Base-by-base conservation (phyloP, 768 basidiomycete species). In the Pleurotus eryngii region DNA sequence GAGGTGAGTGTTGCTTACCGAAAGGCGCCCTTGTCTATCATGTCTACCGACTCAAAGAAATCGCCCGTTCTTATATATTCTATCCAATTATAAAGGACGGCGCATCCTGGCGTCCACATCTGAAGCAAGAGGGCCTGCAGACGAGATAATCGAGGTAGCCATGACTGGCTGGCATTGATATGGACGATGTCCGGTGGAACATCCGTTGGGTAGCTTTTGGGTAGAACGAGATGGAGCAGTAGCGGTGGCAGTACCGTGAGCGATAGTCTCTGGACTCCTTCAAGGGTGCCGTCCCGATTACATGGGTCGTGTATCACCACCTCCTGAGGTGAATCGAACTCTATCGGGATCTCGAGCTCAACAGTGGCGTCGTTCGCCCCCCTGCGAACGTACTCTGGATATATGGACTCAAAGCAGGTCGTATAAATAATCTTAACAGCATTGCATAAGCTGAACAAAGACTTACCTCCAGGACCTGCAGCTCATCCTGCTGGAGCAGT, bases 61-160 rank as follows among this genome's bases (percentile, higher is more conserved):
- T 85, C 82, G 3, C 84, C 89, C 7, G 76, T 81, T 20, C 84
- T 81, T 49, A 92, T 78, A 69, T 76, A 85, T 67, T 91, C 89
- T 46, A 89, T 74, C 88, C 88, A 90, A 39, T 72, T 74, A 62
- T 85, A 91, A 3, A 92, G 73, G 4, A 87, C 73, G 18, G 80
- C 79, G 37, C 86, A 80, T 15, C 84, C 85, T 5, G 75, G 67
- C 51, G 78, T 75, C 87, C 88, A 91, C 76, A 81, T 81, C 1
- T 75, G 72, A n/a, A 67, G 58, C 49, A 91, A 71, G 8, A 67
- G 65, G 12, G 68, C 59, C 17, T 71, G 71, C 14, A 90, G 67
- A 11, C 63, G 65, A 8, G 63, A 40, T 6, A 72, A 62, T 1
- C 70, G 63, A 5, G 83, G 71, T 0, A 90, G 65, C 90, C 89